Evolutionary conservation across 169 alveolate genomes (phyloP), one percentile per base, ranked within the genome.

Genomic region (Perkinsus olseni): DNA sequence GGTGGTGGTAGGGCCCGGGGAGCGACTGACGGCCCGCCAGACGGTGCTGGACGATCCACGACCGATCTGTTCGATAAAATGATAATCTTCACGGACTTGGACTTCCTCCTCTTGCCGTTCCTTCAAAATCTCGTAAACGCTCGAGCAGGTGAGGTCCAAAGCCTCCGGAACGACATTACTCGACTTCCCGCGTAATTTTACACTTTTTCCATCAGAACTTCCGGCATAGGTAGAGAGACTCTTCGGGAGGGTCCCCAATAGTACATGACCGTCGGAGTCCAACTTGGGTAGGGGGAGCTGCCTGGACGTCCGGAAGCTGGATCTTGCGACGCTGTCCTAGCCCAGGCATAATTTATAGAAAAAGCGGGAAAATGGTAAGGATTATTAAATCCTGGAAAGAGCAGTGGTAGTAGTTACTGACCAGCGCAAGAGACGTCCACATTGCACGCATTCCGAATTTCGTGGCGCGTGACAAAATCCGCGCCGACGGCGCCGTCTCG

Each of bases 241-340:
- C 50, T 40, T 40, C 50, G 28, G 82, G 31, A 62, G 13, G 31
- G 82, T 24, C 82, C 31, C 34, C 82, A 24, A 62, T 62, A 62
- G 82, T 62, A 62, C 82, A 62, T 62, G 31, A 13, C 82, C 82
- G 31, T 13, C 36, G 1, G 82, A 62, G 82, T 62, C 82, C 82
- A 62, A 4, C 82, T 13, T 28, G 31, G 82, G 82, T 24, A 24
- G 31, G 82, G 13, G 50, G 82, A 6, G 82, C 82, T 13, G 82
- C 82, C 82, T 62, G 82, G 82, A 62, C 82, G 34, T 62, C 82
- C 82, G 82, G 82, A 62, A 62, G 82, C 82, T 62, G 82, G 28
- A 62, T 62, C 34, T 28, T 62, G 37, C 82, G 82, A 62, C 82
- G 82, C 82, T 62, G 82, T 62, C 82, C 82, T 62, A 62, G 82